Percentiles rank a stretch among this genome's conserved stretches.
Evolutionary conservation across 2,329 filamentous ascomycete genomes (phyloP).

Genomic region (Penicillium sp.): DNA sequence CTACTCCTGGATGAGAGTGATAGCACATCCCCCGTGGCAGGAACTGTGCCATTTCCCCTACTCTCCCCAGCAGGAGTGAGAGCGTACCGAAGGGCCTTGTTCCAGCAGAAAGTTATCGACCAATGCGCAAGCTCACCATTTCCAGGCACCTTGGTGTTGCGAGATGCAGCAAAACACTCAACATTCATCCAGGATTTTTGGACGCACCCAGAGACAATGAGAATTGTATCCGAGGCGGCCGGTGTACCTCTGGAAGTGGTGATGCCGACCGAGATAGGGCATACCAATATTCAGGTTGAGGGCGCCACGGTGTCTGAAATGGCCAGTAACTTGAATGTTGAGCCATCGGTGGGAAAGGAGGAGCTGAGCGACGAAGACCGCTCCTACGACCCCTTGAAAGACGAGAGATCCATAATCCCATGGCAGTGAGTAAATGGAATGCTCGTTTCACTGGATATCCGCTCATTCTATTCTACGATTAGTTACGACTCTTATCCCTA

Average conservation of each 20-base stretch:
- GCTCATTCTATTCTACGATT: no score
- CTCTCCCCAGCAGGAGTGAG: slow-evolving; percentile 12
- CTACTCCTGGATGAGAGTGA: slow-evolving; percentile 6
- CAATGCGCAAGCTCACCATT: slow-evolving; percentile 16
- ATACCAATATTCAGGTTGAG: slow-evolving; percentile 27
- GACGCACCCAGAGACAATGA: slow-evolving; percentile 24
- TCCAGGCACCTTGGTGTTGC: slow-evolving; percentile 22
- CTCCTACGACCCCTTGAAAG: slow-evolving; percentile 20
- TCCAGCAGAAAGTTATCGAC: slow-evolving; percentile 10
- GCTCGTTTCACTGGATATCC: no score
- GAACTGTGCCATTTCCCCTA: slow-evolving; percentile 13
- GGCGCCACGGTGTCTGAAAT: slow-evolving; percentile 18
- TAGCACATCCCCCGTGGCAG: slow-evolving; percentile 11
- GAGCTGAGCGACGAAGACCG: slow-evolving; percentile 13
- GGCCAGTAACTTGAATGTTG: slow-evolving; percentile 11
- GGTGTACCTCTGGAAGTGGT: slow-evolving; percentile 22
- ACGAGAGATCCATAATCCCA: slow-evolving; percentile 17
- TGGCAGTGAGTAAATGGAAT: slow-evolving; percentile 30
- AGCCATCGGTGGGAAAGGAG: slow-evolving; percentile 16
- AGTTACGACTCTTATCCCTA: slow-evolving; percentile 24
- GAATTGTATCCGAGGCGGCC: slow-evolving; percentile 21
- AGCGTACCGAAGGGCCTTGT: slow-evolving; percentile 14
- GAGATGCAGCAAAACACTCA: slow-evolving; percentile 21
- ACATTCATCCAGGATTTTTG: slow-evolving; percentile 26
- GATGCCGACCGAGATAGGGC: slow-evolving; percentile 27